These are phyloP conservation scores for Exophiala bonariae DNA, from an alignment of 2,329 filamentous ascomycete species.

Conservation along the genomic window DNA sequence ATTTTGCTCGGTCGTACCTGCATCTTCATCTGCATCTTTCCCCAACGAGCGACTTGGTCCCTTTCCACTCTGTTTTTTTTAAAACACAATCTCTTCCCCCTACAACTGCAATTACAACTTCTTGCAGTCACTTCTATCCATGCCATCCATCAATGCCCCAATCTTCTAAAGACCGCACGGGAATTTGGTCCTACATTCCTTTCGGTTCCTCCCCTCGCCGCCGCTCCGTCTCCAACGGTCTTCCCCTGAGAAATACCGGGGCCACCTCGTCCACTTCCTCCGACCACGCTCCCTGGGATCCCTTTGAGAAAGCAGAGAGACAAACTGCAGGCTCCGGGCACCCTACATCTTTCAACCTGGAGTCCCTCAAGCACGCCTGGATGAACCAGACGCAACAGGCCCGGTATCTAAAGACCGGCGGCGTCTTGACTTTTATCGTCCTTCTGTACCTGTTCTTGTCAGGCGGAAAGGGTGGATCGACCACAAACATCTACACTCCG, in stretches of 20 bases:
- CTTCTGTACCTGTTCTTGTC: constrained; percentile 59
- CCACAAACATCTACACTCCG: constrained; percentile 25
- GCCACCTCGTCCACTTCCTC: neutral
- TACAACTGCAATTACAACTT: too few relatives aligned
- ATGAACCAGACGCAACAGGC: constrained; percentile 65
- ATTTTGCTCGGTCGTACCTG: too few relatives aligned
- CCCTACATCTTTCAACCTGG: constrained; percentile 38
- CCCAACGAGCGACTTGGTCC: too few relatives aligned
- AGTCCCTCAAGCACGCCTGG: constrained; percentile 46
- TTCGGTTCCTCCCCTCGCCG: constrained; percentile 47
- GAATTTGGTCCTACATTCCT: constrained; percentile 55
- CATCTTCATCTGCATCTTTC: too few relatives aligned
- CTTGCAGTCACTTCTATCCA: too few relatives aligned
- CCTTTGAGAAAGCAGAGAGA: constrained; percentile 48
- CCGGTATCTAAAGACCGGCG: constrained; percentile 62
- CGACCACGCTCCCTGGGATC: constrained; percentile 35
- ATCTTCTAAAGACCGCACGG: constrained; percentile 46
- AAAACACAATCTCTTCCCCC: too few relatives aligned
- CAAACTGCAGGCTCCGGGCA: constrained; percentile 29
- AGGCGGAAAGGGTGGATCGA: constrained; percentile 20
- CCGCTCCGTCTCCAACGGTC: constrained; percentile 50
- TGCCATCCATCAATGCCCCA: too few relatives aligned
- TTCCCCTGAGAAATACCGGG: constrained; percentile 41
- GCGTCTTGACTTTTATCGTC: constrained; percentile 58
- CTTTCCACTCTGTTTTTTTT: too few relatives aligned